Evolutionary conservation across 345 rosid genomes (phyloP).

Genomic region (Dimocarpus longan): DNA sequence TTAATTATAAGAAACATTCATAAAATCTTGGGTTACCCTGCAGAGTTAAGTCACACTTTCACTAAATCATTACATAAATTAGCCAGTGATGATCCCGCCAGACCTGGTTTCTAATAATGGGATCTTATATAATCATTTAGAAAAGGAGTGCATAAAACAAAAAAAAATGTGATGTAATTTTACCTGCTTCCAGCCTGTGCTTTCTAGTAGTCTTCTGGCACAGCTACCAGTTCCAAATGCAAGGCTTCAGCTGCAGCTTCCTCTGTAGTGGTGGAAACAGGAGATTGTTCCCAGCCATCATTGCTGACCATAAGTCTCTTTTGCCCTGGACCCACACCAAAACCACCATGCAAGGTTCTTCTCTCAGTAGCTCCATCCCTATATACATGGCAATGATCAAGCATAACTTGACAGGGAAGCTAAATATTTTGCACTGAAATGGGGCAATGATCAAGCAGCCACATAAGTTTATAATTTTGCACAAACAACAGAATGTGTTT

Average conservation of each 20-base stretch:
- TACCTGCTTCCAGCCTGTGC: constrained; percentile 96
- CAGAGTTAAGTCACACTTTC: no score
- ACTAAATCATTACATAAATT: background rate
- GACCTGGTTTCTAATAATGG: background rate
- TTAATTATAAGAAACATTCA: no score
- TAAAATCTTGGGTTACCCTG: no score
- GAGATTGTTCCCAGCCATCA: constrained; percentile 31
- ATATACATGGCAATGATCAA: constrained; percentile 57
- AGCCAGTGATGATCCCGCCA: background rate
- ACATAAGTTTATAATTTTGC: constrained; percentile 8
- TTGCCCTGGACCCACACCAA: constrained; percentile 86
- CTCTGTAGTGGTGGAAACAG: constrained; percentile 39
- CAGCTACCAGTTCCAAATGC: constrained; percentile 81
- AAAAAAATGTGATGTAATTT: background rate
- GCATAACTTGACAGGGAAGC: constrained; percentile 69
- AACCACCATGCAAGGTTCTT: constrained; percentile 78
- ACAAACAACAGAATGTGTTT: background rate
- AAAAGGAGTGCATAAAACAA: background rate
- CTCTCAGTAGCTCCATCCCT: constrained; percentile 95
- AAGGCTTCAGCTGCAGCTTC: constrained; percentile 72
- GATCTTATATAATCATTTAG: background rate
- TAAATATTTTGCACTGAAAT: constrained; percentile 64
- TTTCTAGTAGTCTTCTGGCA: constrained; percentile 74
- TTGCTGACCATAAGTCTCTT: constrained; percentile 36
- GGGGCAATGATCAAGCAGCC: background rate